phyloP scores from a whole-genome alignment of 1,139 yeast genomes.

The Scheffersomyces titani region DNA sequence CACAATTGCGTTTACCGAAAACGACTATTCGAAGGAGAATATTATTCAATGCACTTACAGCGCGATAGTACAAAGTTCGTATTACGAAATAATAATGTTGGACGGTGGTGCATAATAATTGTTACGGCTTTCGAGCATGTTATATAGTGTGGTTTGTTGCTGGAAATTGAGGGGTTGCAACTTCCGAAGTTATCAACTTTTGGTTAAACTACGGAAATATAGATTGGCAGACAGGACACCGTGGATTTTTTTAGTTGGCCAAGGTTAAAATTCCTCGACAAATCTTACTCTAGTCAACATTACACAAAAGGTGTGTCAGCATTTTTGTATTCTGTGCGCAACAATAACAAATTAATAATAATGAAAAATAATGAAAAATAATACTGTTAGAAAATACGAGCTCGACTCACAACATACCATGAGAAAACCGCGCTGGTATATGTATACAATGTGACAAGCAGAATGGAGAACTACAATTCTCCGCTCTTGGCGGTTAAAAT shows the following conservation, averaged over 20 bases:
- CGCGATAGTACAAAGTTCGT: not conserved
- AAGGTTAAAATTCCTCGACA: not conserved
- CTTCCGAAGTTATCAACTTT: not conserved
- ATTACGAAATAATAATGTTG: not conserved
- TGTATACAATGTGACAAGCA: no score
- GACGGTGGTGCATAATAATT: not conserved
- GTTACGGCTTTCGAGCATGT: not conserved
- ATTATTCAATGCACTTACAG: not conserved
- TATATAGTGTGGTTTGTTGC: not conserved
- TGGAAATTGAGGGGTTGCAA: not conserved
- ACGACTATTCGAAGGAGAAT: not conserved
- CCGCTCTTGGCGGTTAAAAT: not conserved
- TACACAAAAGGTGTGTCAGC: not conserved
- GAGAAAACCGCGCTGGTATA: no score
- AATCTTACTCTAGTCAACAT: not conserved
- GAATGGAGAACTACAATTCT: no score
- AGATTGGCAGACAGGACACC: not conserved
- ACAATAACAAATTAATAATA: no score
- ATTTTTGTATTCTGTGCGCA: not conserved
- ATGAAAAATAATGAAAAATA: no score
- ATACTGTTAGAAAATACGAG: not conserved
- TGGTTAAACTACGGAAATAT: no score
- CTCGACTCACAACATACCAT: not conserved
- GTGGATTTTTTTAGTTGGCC: not conserved
- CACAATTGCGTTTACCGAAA: not conserved